These are phyloP conservation scores for Moricandia moricandioides DNA, from an alignment of 345 rosid species.

Conservation along the genomic window DNA sequence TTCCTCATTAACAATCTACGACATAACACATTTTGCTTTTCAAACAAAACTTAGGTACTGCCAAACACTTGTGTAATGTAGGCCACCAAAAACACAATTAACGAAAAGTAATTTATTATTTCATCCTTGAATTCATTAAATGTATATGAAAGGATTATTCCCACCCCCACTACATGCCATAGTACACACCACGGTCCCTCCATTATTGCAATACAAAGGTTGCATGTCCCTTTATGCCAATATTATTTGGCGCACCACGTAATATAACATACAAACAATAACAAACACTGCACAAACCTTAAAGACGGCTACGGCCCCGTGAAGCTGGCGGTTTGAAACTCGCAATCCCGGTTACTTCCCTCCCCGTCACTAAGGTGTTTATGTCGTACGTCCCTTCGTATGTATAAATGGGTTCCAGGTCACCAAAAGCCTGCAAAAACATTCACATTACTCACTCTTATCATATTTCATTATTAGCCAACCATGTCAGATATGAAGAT, in stretches of 20 bases:
- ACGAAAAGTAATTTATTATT: not conserved
- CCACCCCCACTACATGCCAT: not conserved
- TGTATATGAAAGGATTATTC: not conserved
- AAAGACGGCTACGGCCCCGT: constrained; percentile 89
- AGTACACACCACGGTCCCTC: not conserved
- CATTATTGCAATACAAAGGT: too few species aligned
- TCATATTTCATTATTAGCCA: not conserved
- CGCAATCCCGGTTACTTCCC: constrained; percentile 36
- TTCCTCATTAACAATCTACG: too few species aligned
- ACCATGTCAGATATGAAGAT: not conserved
- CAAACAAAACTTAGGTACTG: too few species aligned
- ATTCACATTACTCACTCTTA: too few species aligned
- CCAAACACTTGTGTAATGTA: too few species aligned
- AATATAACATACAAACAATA: not conserved
- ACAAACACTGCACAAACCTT: constrained; percentile 11
- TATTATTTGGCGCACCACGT: not conserved
- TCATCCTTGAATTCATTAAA: not conserved
- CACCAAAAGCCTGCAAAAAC: constrained; percentile 94
- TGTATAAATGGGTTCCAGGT: constrained; percentile 92
- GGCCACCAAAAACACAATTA: not conserved
- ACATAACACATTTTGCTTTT: too few species aligned
- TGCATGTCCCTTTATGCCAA: not conserved
- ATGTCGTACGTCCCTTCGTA: constrained; percentile 95
- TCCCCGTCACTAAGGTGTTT: constrained; percentile 56
- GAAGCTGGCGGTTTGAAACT: constrained; percentile 67